phyloP scores from a whole-genome alignment of 2,329 filamentous ascomycete genomes.

The Alternaria consortialis region DNA sequence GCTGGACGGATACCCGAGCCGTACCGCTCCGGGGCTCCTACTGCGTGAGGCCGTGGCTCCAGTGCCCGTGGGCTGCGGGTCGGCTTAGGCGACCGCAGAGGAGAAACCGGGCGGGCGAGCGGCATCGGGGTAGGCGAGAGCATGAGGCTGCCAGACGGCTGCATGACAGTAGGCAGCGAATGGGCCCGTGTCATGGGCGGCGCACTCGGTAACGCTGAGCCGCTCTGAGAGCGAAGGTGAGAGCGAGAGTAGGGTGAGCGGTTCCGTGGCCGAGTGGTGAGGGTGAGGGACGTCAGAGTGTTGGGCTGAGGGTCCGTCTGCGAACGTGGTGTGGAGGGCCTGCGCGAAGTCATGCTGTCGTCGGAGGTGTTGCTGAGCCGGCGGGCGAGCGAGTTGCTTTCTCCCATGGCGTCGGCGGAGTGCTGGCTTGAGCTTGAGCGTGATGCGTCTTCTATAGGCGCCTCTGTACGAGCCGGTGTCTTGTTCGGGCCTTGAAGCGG shows the following conservation, averaged over 20 bases:
- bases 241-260: conserved; percentile 58
- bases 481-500: conserved; percentile 15
- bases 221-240: conserved; percentile 58
- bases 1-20: conserved; percentile 39
- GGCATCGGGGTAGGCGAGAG: conserved; percentile 44
- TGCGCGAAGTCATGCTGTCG: conserved; percentile 31
- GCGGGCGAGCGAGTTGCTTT: conserved; percentile 31
- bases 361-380: conserved; percentile 38
- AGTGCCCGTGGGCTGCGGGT: conserved; percentile 49
- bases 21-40: conserved; percentile 29
- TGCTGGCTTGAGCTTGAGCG: neutral
- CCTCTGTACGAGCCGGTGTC: conserved; percentile 7
- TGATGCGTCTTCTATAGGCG: conserved; percentile 6
- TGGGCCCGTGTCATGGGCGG: conserved; percentile 60
- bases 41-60: conserved; percentile 27
- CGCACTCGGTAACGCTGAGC: conserved; percentile 51
- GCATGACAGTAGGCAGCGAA: conserved; percentile 56
- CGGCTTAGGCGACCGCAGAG: conserved; percentile 55
- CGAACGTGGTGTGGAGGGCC: conserved; percentile 49
- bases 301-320: conserved; percentile 51
- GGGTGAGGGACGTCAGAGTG: conserved; percentile 35
- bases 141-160: conserved; percentile 42
- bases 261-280: conserved; percentile 51
- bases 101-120: conserved; percentile 47
- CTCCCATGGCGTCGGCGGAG: conserved; percentile 32